Evolutionary conservation across 2,329 filamentous ascomycete species (phyloP), one percentile per base, ranked within the genome.

Genomic region (Sporothrix pallida): DNA sequence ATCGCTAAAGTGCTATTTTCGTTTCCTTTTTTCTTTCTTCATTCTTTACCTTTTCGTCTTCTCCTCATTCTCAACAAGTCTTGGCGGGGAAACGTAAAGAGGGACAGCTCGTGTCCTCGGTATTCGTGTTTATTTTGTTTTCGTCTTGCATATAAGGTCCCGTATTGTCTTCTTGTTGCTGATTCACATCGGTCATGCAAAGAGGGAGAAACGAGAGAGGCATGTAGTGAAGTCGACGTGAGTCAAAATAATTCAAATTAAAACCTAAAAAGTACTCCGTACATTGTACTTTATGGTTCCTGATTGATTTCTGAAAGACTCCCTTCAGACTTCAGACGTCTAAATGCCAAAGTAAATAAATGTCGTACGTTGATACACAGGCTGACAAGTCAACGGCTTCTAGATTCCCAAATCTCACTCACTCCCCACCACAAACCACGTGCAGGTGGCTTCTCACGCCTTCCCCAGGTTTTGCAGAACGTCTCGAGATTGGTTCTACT

Each of bases 361-460:
- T 5, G 17, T 54, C 52, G 52, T 54, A 54, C 13, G 50, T n/a
- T 48, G 1, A 15, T 17, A 8, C 20, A 9, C n/a, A 20, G 20
- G 20, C n/a, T n/a, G n/a, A n/a, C n/a, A 20, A 54, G 20, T 52
- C 48, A 52, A n/a, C 52, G 17, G n/a, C 52, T 54, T 54, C n/a
- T 23, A 23, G 60, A 23, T 46, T 23, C 13, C 31, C 6, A 5
- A 23, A 44, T 23, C 37, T 65, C 60, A 65, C 60, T 65, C 60
- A 44, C 60, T 10, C 9, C 7, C 42, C 37, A 46, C 58, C 31
- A n/a, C 46, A 65, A 65, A n/a, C 60, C 37, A 65, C 60, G 60
- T 46, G 60, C n/a, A 65, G 9, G 44, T 60, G 17, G 56, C 17
- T n/a, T 52, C 8, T 52, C n/a, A 37, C 17, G 56, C 4, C 26